Percentiles rank a stretch among this genome's conserved stretches.
Evolutionary conservation across 768 basidiomycete genomes (phyloP).

Genomic region (Suillus decipiens): DNA sequence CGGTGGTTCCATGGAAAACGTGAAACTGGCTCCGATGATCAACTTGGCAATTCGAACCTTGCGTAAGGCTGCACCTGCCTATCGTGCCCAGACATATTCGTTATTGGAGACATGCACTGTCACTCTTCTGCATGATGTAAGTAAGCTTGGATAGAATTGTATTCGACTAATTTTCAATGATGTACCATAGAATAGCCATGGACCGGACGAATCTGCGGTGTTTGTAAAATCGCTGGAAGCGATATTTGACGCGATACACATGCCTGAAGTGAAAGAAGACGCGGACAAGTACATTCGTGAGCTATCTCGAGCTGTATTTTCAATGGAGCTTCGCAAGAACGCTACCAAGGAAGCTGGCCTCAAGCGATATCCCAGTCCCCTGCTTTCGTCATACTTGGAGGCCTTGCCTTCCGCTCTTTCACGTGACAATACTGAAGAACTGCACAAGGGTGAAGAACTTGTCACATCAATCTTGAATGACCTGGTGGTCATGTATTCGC

Average conservation of each 20-base stretch:
- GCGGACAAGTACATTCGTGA: conserved; percentile 72
- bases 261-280: conserved; percentile 66
- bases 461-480: conserved; percentile 66
- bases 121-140: conserved; percentile 77
- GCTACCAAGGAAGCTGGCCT: conserved; percentile 53
- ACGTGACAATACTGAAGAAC: conserved; percentile 61
- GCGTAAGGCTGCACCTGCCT: conserved; percentile 44
- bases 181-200: conserved; percentile 58
- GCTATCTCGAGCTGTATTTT: conserved; percentile 71
- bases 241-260: conserved; percentile 72
- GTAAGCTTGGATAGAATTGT: conserved; percentile 5
- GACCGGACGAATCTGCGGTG: conserved; percentile 72
- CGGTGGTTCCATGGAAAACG: conserved; percentile 57
- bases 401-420: conserved; percentile 77
- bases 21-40: conserved; percentile 69
- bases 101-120: conserved; percentile 72
- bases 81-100: conserved; percentile 61
- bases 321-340: conserved; percentile 66
- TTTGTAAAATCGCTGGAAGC: conserved; percentile 74
- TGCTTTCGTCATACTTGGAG: conserved; percentile 77
- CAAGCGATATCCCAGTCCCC: conserved; percentile 54
- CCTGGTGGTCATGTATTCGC: conserved; percentile 56
- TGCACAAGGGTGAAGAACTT: conserved; percentile 57
- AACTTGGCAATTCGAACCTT: conserved; percentile 66
- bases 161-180: background rate